These are phyloP conservation scores for Acacia confusa DNA, from an alignment of 306 rosid species.

Conservation along the genomic window DNA sequence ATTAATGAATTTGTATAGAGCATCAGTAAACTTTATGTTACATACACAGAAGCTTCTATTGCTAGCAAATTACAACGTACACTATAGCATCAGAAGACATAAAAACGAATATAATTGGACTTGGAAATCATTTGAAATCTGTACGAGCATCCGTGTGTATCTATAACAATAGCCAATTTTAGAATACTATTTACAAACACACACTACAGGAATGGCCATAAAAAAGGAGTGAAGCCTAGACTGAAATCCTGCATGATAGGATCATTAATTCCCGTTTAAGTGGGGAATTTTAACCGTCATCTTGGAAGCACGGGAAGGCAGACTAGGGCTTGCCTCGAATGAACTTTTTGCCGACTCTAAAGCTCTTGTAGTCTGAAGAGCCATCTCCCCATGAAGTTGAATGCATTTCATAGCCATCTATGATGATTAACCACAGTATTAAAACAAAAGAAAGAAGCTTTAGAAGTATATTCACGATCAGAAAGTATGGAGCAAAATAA, in stretches of 20 bases:
- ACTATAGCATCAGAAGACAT: background rate
- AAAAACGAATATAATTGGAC: background rate
- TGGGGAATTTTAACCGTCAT: slow-evolving; percentile 65
- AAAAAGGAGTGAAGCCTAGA: background rate
- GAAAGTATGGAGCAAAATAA: background rate
- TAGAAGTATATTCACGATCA: background rate
- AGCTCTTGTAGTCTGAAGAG: slow-evolving; percentile 87
- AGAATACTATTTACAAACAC: background rate
- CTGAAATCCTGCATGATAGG: slow-evolving; percentile 11
- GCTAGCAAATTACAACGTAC: background rate
- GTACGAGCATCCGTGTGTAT: background rate
- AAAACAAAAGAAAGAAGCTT: background rate
- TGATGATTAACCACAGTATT: background rate
- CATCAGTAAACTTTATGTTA: too few species aligned
- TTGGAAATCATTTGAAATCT: background rate
- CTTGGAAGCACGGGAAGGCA: slow-evolving; percentile 57
- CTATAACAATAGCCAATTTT: background rate
- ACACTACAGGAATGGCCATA: background rate
- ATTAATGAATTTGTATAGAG: too few species aligned
- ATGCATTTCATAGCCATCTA: slow-evolving; percentile 88
- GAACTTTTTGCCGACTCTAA: slow-evolving; percentile 67
- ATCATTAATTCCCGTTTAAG: slow-evolving; percentile 38
- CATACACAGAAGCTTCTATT: too few species aligned
- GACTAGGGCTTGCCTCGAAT: slow-evolving; percentile 42
- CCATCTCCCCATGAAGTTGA: slow-evolving; percentile 95